Base-by-base conservation (phyloP, 176 grass and related monocot genomes). In the Cenchrus purpureus region DNA sequence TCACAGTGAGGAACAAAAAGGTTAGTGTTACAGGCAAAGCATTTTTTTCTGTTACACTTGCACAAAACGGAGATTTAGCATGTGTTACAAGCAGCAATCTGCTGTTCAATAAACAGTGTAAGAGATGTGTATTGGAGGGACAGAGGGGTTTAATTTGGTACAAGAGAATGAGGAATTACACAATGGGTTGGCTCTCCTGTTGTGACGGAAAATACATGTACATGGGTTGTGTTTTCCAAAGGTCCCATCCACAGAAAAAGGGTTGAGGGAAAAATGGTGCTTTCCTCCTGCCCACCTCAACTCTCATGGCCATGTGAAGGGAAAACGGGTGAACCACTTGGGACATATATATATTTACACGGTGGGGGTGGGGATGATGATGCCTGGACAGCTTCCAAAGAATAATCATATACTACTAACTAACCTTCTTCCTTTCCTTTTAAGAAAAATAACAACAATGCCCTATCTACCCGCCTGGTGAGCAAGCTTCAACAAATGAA, bases 271-370 rank as follows among this genome's bases (percentile, higher is more conserved):
- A 91, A 91, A 91, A 88, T 59, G 85, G 76, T 91, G 85, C 82
- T 84, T 88, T 65, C 76, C 31, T 65, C 76, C 31, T n/a, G 81
- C 54, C 81, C 81, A 85, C 89, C 85, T 77, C 81, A 88, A 80
- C 80, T 62, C 57, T 81, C 32, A 28, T 13, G 80, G 16, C 58
- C 32, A 53, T 8, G n/a, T 50, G 10, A 19, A 20, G 37, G 60
- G 62, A 25, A 12, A 57, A 49, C 3, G 31, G 16, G 57, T 34
- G 25, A 13, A 31, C 74, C 80, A 84, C 83, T 86, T 77, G 9
- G 54, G 28, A 17, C 60, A 91, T 81, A 91, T 87, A 91, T 87
- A 79, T 87, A 91, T 91, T 87, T 91, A 91, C 85, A 91, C 85
- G 25, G 76, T 76, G 75, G 37, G 48, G 61, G 80, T 74, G 72